Evolutionary conservation across 441 rosid species (phyloP).

Genomic region (Raphanus hybrid): DNA sequence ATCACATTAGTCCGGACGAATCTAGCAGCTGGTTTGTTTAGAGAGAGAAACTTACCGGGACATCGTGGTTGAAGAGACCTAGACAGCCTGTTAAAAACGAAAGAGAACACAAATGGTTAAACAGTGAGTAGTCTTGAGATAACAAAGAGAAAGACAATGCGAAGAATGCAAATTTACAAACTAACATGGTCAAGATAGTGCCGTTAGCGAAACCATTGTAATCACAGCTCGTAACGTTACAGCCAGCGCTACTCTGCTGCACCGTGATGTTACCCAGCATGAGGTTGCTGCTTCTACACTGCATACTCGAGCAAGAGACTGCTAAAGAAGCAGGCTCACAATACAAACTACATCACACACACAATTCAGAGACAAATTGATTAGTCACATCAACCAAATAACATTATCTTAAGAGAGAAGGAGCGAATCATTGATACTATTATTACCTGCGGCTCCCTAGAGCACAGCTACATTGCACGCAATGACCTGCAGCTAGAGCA

Average conservation of each 20-base stretch:
- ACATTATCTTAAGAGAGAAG: slow-evolving; percentile 18
- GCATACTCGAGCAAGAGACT: slow-evolving; percentile 98
- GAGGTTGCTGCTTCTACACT: slow-evolving; percentile 81
- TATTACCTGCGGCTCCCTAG: slow-evolving; percentile 79
- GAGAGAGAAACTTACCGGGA: slow-evolving; percentile 58
- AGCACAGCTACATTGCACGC: slow-evolving; percentile 93
- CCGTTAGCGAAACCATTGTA: slow-evolving; percentile 83
- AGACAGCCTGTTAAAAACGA: slow-evolving; percentile 56
- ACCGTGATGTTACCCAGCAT: slow-evolving; percentile 82
- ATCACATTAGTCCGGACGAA: too few species aligned
- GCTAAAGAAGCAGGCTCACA: slow-evolving; percentile 67
- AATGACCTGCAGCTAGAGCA: slow-evolving; percentile 83
- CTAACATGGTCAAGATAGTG: slow-evolving; percentile 49
- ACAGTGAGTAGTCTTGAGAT: background rate
- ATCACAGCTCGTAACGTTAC: slow-evolving; percentile 77
- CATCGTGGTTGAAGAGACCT: slow-evolving; percentile 86
- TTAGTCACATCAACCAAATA: slow-evolving; percentile 13
- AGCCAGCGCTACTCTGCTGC: slow-evolving; percentile 82
- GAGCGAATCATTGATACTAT: background rate
- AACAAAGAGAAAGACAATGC: background rate
- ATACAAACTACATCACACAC: background rate
- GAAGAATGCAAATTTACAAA: slow-evolving; percentile 29
- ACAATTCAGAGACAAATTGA: background rate
- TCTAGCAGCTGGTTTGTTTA: too few species aligned
- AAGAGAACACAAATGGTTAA: slow-evolving; percentile 5